Conservation (phyloP, 106 monocot genomes). For the Dioscorea zingiberensis region DNA sequence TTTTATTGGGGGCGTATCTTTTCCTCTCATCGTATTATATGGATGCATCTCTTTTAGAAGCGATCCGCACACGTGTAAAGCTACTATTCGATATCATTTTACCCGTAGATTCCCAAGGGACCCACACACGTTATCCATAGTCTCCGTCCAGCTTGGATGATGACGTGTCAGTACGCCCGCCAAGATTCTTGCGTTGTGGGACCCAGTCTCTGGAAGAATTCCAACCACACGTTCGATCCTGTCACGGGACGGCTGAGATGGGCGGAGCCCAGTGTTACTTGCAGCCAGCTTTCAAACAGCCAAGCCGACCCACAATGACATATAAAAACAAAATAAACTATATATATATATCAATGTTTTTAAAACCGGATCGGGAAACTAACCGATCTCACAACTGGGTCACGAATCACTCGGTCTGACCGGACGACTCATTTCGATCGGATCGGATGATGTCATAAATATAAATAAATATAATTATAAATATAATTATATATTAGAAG, state of each 20-base stretch:
- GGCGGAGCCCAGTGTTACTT: neutral
- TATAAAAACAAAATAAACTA: no score
- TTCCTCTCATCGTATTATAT: neutral
- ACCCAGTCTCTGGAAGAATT: neutral
- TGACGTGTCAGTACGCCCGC: neutral
- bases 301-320: conserved; percentile 5
- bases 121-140: conserved; percentile 4
- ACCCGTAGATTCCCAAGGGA: neutral
- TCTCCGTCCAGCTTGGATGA: neutral
- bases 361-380: no score
- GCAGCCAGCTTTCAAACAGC: conserved; percentile 1
- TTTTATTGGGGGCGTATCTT: neutral
- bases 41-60: neutral
- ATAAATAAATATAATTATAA: no score
- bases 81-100: neutral
- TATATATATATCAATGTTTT: no score
- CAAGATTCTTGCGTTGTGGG: neutral
- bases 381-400: no score
- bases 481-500: no score
- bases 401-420: no score
- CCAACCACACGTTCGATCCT: conserved; percentile 1
- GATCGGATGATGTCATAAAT: no score
- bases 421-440: no score
- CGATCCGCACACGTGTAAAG: neutral
- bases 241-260: neutral